A percentile compares a stretch with the other conserved stretches of the same genome.
phyloP scores from a whole-genome alignment of 192 early-diverging fungal species.

The Oehlia diaphana region DNA sequence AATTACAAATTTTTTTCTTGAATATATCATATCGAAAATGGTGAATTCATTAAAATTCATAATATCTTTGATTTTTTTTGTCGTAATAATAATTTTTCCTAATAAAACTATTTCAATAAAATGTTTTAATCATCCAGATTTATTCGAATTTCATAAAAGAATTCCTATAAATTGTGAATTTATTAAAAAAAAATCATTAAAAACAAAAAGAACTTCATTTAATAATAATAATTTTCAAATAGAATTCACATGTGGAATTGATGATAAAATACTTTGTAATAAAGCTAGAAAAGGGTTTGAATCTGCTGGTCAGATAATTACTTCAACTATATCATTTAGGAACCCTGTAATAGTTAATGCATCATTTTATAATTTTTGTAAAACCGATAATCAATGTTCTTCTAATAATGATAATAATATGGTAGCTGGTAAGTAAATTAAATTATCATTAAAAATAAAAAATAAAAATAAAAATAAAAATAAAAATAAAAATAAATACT shows the following conservation, averaged over 20 bases:
- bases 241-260: neutral
- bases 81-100: neutral
- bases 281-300: constrained; percentile 32
- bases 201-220: neutral
- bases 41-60: neutral
- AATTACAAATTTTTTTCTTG: neutral
- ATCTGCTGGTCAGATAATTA: constrained; percentile 33
- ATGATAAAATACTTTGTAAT: constrained; percentile 26
- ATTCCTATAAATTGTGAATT: neutral
- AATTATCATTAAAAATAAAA: neutral
- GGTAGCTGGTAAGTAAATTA: constrained; percentile 11
- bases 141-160: neutral
- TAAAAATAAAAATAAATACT: too few relatives aligned
- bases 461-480: too few relatives aligned
- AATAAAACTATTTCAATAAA: neutral
- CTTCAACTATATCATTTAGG: constrained; percentile 27
- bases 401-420: neutral
- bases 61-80: neutral
- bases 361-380: constrained; percentile 37
- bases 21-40: neutral
- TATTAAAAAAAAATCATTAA: neutral
- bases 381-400: constrained; percentile 3
- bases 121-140: neutral
- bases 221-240: constrained; percentile 12
- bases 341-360: constrained; percentile 37